A percentile compares a stretch with the other conserved stretches of the same genome.
These are phyloP conservation scores for Massariosphaeria phaeospora DNA, from an alignment of 495 filamentous ascomycete genomes.

Conservation along the genomic window DNA sequence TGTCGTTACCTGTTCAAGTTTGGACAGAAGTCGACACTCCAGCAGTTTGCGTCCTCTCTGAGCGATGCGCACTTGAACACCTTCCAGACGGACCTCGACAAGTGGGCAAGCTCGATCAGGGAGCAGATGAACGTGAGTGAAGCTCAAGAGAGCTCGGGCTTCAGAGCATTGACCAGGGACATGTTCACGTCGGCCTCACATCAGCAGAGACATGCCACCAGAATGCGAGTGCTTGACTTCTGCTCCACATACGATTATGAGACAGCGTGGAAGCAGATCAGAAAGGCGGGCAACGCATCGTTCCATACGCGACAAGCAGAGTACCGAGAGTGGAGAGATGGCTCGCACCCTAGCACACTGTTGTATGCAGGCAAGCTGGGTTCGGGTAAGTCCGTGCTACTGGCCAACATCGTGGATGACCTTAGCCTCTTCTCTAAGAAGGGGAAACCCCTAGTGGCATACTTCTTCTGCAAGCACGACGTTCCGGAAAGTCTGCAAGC, in stretches of 20 bases:
- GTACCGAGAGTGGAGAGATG: conserved; percentile 42
- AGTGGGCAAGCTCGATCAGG: conserved; percentile 41
- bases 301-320: conserved; percentile 29
- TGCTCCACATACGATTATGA: conserved; percentile 44
- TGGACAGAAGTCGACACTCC: conserved; percentile 38
- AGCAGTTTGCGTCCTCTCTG: conserved; percentile 35
- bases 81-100: conserved; percentile 37
- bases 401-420: conserved; percentile 46
- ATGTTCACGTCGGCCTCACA: conserved; percentile 29
- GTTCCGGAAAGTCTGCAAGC: conserved; percentile 40
- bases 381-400: conserved; percentile 44
- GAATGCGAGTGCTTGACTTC: conserved; percentile 35
- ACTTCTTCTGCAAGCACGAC: conserved; percentile 45
- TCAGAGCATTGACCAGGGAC: conserved; percentile 31
- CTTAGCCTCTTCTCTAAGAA: conserved; percentile 33
- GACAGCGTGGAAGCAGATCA: conserved; percentile 43
- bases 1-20: conserved; percentile 38
- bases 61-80: conserved; percentile 34
- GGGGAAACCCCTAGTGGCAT: conserved; percentile 35
- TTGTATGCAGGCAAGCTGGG: conserved; percentile 44
- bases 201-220: conserved; percentile 27
- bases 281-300: conserved; percentile 42
- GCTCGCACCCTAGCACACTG: conserved; percentile 34
- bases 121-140: conserved; percentile 44
- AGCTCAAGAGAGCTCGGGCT: conserved; percentile 33